Percentiles rank a stretch among this genome's conserved stretches.
These are phyloP conservation scores for Hypomyces rosellus DNA, from an alignment of 2,329 filamentous ascomycete genomes.

Conservation along the genomic window DNA sequence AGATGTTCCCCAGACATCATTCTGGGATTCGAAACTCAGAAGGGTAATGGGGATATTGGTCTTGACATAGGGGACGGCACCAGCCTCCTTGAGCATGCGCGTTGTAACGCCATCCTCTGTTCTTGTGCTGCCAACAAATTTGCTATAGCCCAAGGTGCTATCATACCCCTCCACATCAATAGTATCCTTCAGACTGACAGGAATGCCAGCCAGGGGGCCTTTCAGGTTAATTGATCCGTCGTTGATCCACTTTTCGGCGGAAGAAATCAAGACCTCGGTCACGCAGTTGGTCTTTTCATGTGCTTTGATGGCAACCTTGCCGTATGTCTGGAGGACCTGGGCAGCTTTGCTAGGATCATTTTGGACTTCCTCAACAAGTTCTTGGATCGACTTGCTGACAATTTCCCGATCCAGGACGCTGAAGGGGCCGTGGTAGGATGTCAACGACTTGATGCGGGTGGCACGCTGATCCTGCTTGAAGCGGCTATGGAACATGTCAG, in stretches of 20 bases:
- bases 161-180: conserved; percentile 80
- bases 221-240: conserved; percentile 60
- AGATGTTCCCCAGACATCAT: conserved; percentile 72
- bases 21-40: conserved; percentile 75
- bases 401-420: conserved; percentile 59
- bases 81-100: conserved; percentile 74
- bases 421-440: conserved; percentile 60
- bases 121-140: conserved; percentile 61
- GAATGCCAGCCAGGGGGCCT: conserved; percentile 80
- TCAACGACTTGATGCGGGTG: conserved; percentile 60
- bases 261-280: conserved; percentile 76
- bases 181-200: conserved; percentile 76
- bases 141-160: conserved; percentile 72
- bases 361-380: conserved; percentile 73
- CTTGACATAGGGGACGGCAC: conserved; percentile 87
- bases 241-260: conserved; percentile 66
- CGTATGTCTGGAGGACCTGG: conserved; percentile 77
- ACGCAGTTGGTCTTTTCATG: conserved; percentile 85
- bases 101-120: conserved; percentile 65
- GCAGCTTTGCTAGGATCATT: conserved; percentile 57
- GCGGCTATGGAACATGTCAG: conserved; percentile 47
- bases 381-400: conserved; percentile 66
- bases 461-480: conserved; percentile 74
- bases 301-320: conserved; percentile 76
- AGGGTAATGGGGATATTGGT: conserved; percentile 84